Evolutionary conservation across 2,329 filamentous ascomycete species (phyloP).

Genomic region (Hypoxylon sp.): DNA sequence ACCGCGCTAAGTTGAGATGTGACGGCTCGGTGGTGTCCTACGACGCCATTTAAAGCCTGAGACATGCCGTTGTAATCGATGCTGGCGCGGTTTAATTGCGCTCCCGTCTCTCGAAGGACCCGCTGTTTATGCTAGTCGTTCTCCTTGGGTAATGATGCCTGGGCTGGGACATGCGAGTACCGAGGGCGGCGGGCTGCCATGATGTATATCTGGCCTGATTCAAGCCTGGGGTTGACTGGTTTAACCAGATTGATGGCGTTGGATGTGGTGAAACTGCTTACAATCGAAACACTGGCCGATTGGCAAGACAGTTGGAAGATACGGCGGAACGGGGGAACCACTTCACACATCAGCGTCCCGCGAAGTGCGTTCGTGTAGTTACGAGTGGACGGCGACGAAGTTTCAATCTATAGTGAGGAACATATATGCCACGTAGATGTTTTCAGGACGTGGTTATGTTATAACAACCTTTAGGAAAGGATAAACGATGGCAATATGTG

Average conservation of each 20-base stretch:
- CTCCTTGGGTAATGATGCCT: neutral
- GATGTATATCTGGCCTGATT: neutral
- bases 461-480: neutral
- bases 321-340: neutral
- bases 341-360: neutral
- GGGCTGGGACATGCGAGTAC: neutral
- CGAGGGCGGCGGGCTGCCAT: constrained; percentile 5
- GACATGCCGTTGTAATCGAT: constrained; percentile 1
- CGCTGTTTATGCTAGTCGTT: constrained; percentile 6
- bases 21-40: neutral
- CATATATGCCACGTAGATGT: neutral
- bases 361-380: neutral
- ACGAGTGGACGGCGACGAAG: neutral
- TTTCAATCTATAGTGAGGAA: neutral
- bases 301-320: neutral
- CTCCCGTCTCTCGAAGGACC: constrained; percentile 19
- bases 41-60: constrained; percentile 8
- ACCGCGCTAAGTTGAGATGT: constrained; percentile 8
- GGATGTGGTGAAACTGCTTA: neutral
- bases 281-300: neutral
- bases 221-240: neutral
- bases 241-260: neutral
- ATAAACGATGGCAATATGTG: neutral
- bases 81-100: constrained; percentile 17
- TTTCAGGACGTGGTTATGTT: neutral